phyloP scores from a whole-genome alignment of 306 rosid species.

The Vigna angularis region DNA sequence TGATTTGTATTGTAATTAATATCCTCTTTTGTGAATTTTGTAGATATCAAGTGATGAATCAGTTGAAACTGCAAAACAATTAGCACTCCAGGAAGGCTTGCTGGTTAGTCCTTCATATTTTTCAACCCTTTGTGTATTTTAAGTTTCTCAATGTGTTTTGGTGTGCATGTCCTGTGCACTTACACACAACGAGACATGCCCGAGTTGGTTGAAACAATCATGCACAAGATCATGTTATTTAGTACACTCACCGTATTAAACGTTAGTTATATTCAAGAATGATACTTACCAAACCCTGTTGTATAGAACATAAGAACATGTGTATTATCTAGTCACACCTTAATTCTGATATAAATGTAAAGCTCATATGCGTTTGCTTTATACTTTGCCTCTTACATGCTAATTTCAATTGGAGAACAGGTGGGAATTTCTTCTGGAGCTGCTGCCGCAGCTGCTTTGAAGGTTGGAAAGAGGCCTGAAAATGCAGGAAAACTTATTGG shows the following conservation, averaged over 20 bases:
- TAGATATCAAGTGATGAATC: constrained; percentile 95
- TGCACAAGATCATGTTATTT: constrained; percentile 16
- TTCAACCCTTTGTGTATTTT: constrained; percentile 24
- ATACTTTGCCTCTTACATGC: constrained; percentile 37
- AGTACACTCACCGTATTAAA: not conserved
- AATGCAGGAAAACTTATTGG: constrained; percentile 94
- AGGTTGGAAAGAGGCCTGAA: constrained; percentile 92
- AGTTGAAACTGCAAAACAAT: constrained; percentile 88
- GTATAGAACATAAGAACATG: constrained; percentile 13
- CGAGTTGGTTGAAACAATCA: constrained; percentile 24
- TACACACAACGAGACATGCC: constrained; percentile 20
- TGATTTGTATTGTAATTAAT: constrained; percentile 25
- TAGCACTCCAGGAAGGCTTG: constrained; percentile 99
- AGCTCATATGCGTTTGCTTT: constrained; percentile 9
- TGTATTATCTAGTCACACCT: not conserved
- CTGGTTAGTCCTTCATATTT: constrained; percentile 65
- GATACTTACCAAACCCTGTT: constrained; percentile 4
- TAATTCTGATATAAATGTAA: constrained; percentile 30
- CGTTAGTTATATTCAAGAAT: constrained; percentile 13
- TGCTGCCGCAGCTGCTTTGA: constrained; percentile 89
- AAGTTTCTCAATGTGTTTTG: constrained; percentile 15
- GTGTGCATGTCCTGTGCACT: constrained; percentile 29
- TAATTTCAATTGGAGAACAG: constrained; percentile 59
- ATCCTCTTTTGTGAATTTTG: constrained; percentile 47
- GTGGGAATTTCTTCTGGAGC: constrained; percentile 99